Evolutionary conservation across 257 asterid genomes (phyloP), one percentile per base, ranked within the genome.

Genomic region (Solanum appendiculatum): DNA sequence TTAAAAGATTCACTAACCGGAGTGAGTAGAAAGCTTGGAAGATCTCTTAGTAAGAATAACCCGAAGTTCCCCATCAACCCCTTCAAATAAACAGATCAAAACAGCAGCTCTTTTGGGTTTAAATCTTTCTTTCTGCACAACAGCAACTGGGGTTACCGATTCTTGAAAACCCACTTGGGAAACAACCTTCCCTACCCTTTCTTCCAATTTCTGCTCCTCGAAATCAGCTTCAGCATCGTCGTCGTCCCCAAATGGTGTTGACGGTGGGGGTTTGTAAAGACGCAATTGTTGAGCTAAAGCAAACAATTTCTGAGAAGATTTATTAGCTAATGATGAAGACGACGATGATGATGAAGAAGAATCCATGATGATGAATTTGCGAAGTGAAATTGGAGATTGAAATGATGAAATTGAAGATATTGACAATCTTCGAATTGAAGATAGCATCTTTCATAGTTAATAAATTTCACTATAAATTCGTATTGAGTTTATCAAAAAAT

Each of bases 31-130:
- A 54, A 96, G 96, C 78, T 78, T 93, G 3, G 98, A 93, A 33
- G 99, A 95, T 90, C 99, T 91, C 93, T 95, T 94, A 14, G 99
- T 95, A 78, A 97, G 99, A 88, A 97, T 93, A 51, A 97, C 99
- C 78, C 98, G 90, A 18, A 93, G 83, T 42, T 97, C 97, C 11
- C 99, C 98, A 80, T 63, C 88, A 86, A 91, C 96, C 63, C 96
- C 99, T 94, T 94, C 98, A 89, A 94, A 97, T 5, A 97, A 91
- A 90, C 99, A 97, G 77, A 97, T 90, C 81, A 97, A 92, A 54
- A 97, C 99, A 80, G 99, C 99, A 44, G 99, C 99, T 82, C 94
- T 93, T 90, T 94, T 95, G 81, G 99, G 98, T 58, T 85, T 92
- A 86, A 94, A 94, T 81, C 91, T 90, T 80, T 94, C 94, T 7